Percentiles rank a stretch among this genome's conserved stretches.
Evolutionary conservation across 192 early-diverging fungal genomes (phyloP).

Genomic region (Thoreauomyces humboldtii): DNA sequence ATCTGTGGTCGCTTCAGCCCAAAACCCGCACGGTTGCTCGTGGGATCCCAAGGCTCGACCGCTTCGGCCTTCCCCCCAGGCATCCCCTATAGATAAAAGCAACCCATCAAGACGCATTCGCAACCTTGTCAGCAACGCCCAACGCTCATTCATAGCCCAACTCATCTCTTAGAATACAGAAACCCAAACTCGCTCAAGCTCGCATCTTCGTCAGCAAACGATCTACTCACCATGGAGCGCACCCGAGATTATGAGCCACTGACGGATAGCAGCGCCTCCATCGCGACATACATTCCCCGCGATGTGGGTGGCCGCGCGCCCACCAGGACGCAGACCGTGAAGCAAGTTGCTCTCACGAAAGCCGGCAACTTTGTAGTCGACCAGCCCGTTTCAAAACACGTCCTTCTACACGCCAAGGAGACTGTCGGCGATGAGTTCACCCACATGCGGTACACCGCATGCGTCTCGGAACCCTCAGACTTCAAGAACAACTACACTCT

Average conservation of each 20-base stretch:
- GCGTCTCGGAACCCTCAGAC: slow-evolving; percentile 65
- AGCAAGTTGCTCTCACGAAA: slow-evolving; percentile 36
- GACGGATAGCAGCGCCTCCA: slow-evolving; percentile 2
- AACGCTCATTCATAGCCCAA: too few species aligned
- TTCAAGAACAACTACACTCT: slow-evolving; percentile 63
- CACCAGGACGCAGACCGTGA: slow-evolving; percentile 12
- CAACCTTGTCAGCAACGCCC: too few species aligned
- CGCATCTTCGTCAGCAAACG: too few species aligned
- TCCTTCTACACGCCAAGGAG: slow-evolving; percentile 38
- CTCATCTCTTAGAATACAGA: too few species aligned
- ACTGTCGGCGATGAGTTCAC: slow-evolving; percentile 64
- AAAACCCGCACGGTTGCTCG: too few species aligned
- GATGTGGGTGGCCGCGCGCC: slow-evolving; percentile 16
- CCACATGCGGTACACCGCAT: slow-evolving; percentile 66
- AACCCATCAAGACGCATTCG: too few species aligned
- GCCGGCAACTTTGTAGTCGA: slow-evolving; percentile 43
- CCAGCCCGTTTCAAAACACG: slow-evolving; percentile 34
- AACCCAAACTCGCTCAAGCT: too few species aligned
- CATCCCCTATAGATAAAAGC: too few species aligned
- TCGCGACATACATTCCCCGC: slow-evolving; percentile 2
- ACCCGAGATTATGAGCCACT: neutral
- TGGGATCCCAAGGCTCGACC: too few species aligned
- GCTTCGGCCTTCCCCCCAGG: too few species aligned
- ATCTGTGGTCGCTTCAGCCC: too few species aligned
- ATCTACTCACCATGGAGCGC: too few species aligned